Evolutionary conservation across 192 early-diverging fungal species (phyloP), one percentile per base, ranked within the genome.

Genomic region (Backusella macrospora): DNA sequence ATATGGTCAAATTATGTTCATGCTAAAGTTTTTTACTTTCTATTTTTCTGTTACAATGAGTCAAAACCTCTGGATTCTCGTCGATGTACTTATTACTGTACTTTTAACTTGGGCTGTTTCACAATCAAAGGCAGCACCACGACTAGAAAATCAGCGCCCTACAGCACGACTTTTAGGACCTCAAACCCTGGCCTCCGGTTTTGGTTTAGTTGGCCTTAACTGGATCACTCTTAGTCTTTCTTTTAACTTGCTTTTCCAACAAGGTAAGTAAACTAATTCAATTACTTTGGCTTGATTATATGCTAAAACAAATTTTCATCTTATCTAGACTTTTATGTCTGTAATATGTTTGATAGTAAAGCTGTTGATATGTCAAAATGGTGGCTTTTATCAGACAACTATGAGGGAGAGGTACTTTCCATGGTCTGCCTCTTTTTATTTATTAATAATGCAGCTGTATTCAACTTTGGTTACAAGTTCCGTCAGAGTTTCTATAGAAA

Each of bases 371-470:
- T 90, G 16, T 68, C 86, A 37, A 86, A 87, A 26, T 93, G 92
- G 92, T 93, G 90, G 90, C 80, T 91, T 66, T 78, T 93, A 7
- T 88, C 82, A 3, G 92, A 93, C 72, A 93, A 91, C 77, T 93
- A 82, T 79, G 90, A 93, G 81, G 85, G 85, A 14, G 80, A 73
- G 44, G 74, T 84, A 4, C 72, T 88, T 15, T 78, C 86, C 10
- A 62, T 91, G 40, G 68, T 93, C 21, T 80, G 77, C 37, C 76
- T 87, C 55, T 90, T 86, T 85, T 88, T 91, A 73, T 92, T 92
- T 77, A 78, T 91, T 63, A 86, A 90, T 78, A 84, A 87, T 45
- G 89, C 86, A 18, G 83, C 87, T 37, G 84, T 87, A n/a, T 88
- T 88, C 75, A 91, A 88, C 76, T 86, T 91, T 75, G 92, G 92